Conservation (phyloP, 257 asterid genomes). For the Solanum pennellii region DNA sequence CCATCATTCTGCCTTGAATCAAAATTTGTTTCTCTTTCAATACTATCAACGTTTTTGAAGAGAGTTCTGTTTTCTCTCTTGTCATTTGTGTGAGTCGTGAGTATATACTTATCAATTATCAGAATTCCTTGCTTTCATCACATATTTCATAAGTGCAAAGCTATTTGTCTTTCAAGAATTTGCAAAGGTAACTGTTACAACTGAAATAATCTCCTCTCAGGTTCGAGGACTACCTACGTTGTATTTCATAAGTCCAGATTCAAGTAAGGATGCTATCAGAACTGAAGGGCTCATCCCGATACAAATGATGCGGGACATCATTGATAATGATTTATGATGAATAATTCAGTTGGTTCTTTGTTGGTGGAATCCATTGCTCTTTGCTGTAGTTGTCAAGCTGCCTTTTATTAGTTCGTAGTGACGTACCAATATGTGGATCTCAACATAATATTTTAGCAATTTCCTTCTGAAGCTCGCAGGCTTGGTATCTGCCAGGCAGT, state of each 20-base stretch:
- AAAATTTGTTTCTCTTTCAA: background rate
- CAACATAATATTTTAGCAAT: background rate
- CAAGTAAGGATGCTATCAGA: constrained; percentile 78
- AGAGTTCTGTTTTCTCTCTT: background rate
- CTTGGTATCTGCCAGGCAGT: background rate
- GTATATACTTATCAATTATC: background rate
- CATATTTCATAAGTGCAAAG: background rate
- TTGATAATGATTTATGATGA: constrained; percentile 65
- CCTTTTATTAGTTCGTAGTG: background rate
- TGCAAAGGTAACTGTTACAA: background rate
- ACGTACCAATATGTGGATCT: background rate
- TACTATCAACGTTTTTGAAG: background rate
- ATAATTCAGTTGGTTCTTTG: background rate
- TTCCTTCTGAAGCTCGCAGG: background rate
- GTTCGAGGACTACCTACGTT: constrained; percentile 86
- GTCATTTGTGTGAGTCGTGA: background rate
- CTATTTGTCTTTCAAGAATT: background rate
- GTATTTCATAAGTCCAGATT: constrained; percentile 87
- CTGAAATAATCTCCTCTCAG: constrained; percentile 26
- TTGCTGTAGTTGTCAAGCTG: background rate
- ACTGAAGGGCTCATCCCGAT: constrained; percentile 96
- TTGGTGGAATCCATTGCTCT: background rate
- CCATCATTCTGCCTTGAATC: background rate
- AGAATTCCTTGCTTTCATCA: background rate
- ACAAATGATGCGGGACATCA: constrained; percentile 83